phyloP scores from a whole-genome alignment of 495 filamentous ascomycete genomes.

The Penicillium argentinense region DNA sequence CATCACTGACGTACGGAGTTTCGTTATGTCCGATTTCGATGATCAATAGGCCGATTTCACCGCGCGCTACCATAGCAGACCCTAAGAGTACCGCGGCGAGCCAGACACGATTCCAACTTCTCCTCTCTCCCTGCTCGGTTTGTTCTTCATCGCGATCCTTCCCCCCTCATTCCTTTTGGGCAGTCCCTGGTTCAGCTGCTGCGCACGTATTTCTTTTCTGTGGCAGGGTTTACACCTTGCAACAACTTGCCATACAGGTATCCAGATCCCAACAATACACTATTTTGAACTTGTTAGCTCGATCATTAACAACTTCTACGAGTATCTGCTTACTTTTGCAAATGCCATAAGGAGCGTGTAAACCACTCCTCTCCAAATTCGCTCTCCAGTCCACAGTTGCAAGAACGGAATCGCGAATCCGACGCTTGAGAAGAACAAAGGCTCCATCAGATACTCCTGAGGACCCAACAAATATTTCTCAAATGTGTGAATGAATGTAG shows the following conservation, averaged over 20 bases:
- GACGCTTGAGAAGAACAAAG: slow-evolving; percentile 71
- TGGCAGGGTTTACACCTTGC: background rate
- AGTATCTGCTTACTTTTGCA: slow-evolving; percentile 47
- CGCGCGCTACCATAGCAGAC: slow-evolving; percentile 68
- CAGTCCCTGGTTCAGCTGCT: background rate
- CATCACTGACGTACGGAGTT: slow-evolving; percentile 29
- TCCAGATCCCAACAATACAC: slow-evolving; percentile 34
- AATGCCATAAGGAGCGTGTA: slow-evolving; percentile 67
- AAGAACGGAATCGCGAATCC: slow-evolving; percentile 75
- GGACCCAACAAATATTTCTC: slow-evolving; percentile 30
- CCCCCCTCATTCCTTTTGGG: background rate
- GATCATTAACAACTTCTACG: background rate
- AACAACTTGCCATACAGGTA: slow-evolving; percentile 22
- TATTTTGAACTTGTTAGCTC: background rate
- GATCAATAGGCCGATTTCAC: slow-evolving; percentile 77
- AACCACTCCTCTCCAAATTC: slow-evolving; percentile 70
- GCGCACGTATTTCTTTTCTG: background rate
- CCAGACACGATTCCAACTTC: slow-evolving; percentile 20
- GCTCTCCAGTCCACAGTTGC: slow-evolving; percentile 57
- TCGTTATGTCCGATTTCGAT: slow-evolving; percentile 59
- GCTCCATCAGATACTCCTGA: slow-evolving; percentile 59
- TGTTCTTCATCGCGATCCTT: background rate
- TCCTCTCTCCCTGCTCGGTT: background rate
- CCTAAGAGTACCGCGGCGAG: slow-evolving; percentile 53
- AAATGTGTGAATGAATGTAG: slow-evolving; percentile 35